A percentile compares a stretch with the other conserved stretches of the same genome.
phyloP scores from a whole-genome alignment of 176 grass and related monocot species.

The Tillandsia fasciculata region DNA sequence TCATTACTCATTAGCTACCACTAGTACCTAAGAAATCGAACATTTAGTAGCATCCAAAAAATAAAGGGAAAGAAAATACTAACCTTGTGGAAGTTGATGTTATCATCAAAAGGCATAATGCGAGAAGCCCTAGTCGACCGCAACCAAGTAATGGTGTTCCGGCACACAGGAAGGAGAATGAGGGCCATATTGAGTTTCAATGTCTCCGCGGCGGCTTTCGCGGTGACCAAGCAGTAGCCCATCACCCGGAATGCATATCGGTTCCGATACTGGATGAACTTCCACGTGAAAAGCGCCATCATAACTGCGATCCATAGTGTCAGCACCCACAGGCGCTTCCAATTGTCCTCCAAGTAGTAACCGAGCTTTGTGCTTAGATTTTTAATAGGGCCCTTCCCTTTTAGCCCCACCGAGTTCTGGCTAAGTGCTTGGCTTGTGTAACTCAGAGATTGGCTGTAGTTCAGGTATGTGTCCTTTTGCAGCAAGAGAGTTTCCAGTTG shows the following conservation, averaged over 20 bases:
- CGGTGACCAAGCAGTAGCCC: conserved; percentile 79
- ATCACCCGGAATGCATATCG: conserved; percentile 66
- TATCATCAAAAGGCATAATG: conserved; percentile 86
- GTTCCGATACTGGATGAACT: conserved; percentile 80
- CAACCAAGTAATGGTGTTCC: conserved; percentile 95
- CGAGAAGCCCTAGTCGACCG: conserved; percentile 61
- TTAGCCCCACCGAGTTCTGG: conserved; percentile 57
- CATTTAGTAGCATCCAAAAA: not conserved
- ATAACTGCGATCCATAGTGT: conserved; percentile 78
- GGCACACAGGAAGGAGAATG: conserved; percentile 82
- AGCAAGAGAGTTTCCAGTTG: conserved; percentile 83
- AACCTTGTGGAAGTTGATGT: conserved; percentile 96
- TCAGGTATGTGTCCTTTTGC: conserved; percentile 87
- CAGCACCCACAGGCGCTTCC: conserved; percentile 91
- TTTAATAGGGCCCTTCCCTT: conserved; percentile 45
- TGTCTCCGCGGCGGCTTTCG: conserved; percentile 93
- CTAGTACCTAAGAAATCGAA: not conserved
- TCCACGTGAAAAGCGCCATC: conserved; percentile 81
- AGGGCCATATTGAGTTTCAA: conserved; percentile 97
- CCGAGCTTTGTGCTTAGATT: conserved; percentile 59
- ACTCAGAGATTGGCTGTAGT: conserved; percentile 85
- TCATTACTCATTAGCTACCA: no score
- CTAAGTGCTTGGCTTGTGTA: conserved; percentile 77
- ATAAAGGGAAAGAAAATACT: conserved; percentile 4
- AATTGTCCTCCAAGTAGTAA: conserved; percentile 94